These are phyloP conservation scores for Suillus subalutaceus DNA, from an alignment of 768 basidiomycete species.

Conservation along the genomic window DNA sequence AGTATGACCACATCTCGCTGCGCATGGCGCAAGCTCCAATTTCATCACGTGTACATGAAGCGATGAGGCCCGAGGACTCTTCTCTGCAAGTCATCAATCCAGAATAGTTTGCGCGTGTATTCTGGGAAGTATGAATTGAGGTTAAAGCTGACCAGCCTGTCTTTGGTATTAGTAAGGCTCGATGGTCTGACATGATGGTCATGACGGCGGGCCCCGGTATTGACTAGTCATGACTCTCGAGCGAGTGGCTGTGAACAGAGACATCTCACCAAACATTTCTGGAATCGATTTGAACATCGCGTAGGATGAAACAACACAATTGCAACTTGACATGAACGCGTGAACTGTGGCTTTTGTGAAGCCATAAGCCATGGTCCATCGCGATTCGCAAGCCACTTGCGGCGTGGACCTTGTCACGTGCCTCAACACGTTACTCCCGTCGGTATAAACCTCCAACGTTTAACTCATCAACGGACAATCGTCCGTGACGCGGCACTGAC, in stretches of 20 bases:
- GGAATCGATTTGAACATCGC: background rate
- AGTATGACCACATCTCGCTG: background rate
- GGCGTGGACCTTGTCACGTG: conserved; percentile 4
- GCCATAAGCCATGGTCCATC: background rate
- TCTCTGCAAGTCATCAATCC: background rate
- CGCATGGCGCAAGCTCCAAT: background rate
- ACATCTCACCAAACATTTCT: background rate
- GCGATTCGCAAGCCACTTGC: no score
- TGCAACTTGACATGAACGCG: background rate
- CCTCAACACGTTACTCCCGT: conserved; percentile 1
- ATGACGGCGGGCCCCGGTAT: background rate
- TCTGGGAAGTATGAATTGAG: background rate
- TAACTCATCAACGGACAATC: background rate
- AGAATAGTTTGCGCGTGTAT: background rate
- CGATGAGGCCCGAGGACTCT: background rate
- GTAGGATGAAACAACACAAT: background rate
- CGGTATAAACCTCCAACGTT: background rate
- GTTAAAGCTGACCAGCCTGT: background rate
- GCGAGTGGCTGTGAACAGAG: background rate
- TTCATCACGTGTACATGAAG: background rate
- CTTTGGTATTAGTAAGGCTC: background rate
- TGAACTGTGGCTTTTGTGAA: background rate
- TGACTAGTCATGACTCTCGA: no score
- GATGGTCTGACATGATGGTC: background rate
- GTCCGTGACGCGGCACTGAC: background rate